Evolutionary conservation across 2,329 filamentous ascomycete species (phyloP), one percentile per base, ranked within the genome.

Genomic region (Alternaria gaisen): DNA sequence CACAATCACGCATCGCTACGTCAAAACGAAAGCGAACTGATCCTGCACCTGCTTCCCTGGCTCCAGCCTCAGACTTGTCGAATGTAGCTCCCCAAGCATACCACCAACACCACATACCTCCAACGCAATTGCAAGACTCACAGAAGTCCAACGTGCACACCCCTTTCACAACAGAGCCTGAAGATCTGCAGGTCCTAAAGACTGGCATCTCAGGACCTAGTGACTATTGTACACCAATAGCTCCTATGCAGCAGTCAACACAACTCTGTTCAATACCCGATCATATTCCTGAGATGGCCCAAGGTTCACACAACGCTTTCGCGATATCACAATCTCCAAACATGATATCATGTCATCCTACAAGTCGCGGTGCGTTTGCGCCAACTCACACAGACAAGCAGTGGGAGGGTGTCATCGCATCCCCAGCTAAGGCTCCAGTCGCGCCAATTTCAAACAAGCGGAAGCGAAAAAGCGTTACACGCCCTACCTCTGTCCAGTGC

Each of bases 1-100:
- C 11, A 40, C 11, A 20, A 10, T 10, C 58, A 24, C 34, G 34
- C 12, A 14, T 51, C 18, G 26, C 56, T 20, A 18, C 56, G 20
- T 50, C 41, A 14, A 73, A 75, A 50, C 58, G 71, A 57, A 60
- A 54, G 44, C 67, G 70, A 42, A 65, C 56, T 24, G 62, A 59
- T 28, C 46, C 48, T 7, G 51, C 18, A 16, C 38, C 50, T 32
- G 12, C 20, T 32, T 16, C 20, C 10, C 36, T n/a, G n/a, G 14
- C 20, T 50, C 46, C 24, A 38, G 9, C 14, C 8, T 22, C 16
- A 34, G 18, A 22, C 20, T 34, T 34, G 11, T 48, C 44, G 28
- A 48, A 48, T 14, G 28, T 20, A 32, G 26, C 44, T 48, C 4
- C 8, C 1, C 46, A 36, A 36, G 30, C 30, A 48, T 48, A 36